Evolutionary conservation across 2,329 filamentous ascomycete genomes (phyloP).

Genomic region (Microcera coccophila): DNA sequence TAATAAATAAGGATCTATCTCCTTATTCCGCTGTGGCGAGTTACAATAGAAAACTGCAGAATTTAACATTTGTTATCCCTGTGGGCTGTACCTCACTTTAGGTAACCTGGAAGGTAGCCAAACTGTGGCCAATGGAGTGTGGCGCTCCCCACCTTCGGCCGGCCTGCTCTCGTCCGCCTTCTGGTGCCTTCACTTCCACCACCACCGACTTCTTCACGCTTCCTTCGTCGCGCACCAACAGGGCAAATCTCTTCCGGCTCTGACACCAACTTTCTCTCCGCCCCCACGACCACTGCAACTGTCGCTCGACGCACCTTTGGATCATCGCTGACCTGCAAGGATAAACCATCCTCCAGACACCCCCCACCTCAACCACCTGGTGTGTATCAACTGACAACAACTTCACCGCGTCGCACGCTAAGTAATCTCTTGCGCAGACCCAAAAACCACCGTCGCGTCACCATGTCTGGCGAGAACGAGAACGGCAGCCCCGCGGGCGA

Average conservation of each 20-base stretch:
- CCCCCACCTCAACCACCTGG: conserved; percentile 1
- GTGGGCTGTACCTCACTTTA: no score
- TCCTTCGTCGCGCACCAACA: conserved; percentile 10
- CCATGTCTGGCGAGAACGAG: conserved; percentile 46
- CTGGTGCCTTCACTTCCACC: conserved; percentile 1
- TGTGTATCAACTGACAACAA: background rate
- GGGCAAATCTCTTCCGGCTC: conserved; percentile 2
- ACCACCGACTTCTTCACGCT: conserved; percentile 13
- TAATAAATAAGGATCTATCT: no score
- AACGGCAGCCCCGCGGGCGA: conserved; percentile 48
- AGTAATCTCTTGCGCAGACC: conserved; percentile 16
- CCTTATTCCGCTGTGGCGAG: no score
- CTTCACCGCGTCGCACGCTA: background rate
- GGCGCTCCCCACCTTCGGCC: conserved; percentile 21
- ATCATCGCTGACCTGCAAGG: background rate
- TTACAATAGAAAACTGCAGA: no score
- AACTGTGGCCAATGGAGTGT: conserved; percentile 20
- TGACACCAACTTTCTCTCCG: background rate
- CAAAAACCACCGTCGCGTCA: conserved; percentile 10
- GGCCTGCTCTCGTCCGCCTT: conserved; percentile 6
- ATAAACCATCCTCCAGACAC: conserved; percentile 1
- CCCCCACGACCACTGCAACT: background rate
- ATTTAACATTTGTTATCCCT: no score
- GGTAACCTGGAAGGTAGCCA: background rate
- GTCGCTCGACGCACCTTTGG: background rate